phyloP scores from a whole-genome alignment of 352 stramenopile genomes.

The Thalassiosira exigua region DNA sequence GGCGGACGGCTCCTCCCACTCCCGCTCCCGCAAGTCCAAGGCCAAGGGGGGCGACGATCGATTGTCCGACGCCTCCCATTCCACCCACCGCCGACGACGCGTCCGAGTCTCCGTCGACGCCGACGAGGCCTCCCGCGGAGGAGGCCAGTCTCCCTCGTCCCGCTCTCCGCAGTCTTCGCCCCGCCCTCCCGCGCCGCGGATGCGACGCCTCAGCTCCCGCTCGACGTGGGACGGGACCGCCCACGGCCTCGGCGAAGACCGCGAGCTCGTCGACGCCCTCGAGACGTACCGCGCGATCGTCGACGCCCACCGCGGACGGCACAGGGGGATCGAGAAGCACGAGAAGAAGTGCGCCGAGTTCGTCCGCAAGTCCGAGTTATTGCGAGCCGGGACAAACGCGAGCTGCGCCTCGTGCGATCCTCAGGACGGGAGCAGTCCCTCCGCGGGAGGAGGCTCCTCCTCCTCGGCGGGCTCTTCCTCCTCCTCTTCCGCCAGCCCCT shows the following conservation, averaged over 20 bases:
- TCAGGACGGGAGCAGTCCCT: background rate
- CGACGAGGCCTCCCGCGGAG: no score
- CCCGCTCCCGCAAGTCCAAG: conserved; percentile 7
- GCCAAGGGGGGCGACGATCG: conserved; percentile 19
- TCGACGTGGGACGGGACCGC: no score
- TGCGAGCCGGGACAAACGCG: no score
- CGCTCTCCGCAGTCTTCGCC: no score
- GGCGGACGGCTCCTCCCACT: no score
- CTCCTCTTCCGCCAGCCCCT: no score
- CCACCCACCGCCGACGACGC: conserved; percentile 31
- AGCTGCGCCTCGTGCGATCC: background rate
- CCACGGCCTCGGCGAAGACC: conserved; percentile 30
- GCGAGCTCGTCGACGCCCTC: conserved; percentile 69
- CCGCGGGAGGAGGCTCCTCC: no score
- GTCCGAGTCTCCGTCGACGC: conserved; percentile 19
- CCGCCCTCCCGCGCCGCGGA: no score
- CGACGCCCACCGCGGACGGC: conserved; percentile 43
- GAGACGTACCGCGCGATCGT: conserved; percentile 66
- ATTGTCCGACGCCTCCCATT: no score
- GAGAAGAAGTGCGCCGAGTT: conserved; percentile 74
- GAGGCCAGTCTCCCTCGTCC: no score
- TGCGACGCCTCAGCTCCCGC: no score
- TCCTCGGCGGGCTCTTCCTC: no score
- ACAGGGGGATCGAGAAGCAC: conserved; percentile 56
- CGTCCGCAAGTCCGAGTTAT: conserved; percentile 54